Evolutionary conservation across 768 basidiomycete species (phyloP).

Genomic region (Agaricus subrufescens): DNA sequence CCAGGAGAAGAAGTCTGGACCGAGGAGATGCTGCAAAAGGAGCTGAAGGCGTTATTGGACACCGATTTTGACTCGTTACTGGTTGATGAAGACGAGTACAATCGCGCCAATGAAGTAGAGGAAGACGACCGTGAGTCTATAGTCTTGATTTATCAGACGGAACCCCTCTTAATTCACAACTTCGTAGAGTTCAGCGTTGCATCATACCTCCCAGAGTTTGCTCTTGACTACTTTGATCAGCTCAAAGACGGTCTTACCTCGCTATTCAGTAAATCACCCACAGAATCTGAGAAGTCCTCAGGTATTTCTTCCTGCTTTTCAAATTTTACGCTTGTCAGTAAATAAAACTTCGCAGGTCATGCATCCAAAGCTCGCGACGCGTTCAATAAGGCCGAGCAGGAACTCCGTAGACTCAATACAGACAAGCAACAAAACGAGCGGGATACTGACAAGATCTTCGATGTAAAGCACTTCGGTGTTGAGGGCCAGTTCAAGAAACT

Average conservation of each 20-base stretch:
- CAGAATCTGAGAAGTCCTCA: constrained; percentile 29
- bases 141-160: not conserved
- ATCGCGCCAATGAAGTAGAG: constrained; percentile 34
- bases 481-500: constrained; percentile 97
- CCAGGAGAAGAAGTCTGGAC: constrained; percentile 61
- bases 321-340: not conserved
- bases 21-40: constrained; percentile 49
- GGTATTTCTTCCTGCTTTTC: constrained; percentile 24
- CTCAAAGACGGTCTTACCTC: constrained; percentile 56
- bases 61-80: constrained; percentile 73
- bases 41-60: constrained; percentile 52
- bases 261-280: constrained; percentile 63
- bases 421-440: constrained; percentile 51
- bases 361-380: constrained; percentile 60
- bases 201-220: constrained; percentile 80
- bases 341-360: constrained; percentile 30
- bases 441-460: constrained; percentile 64
- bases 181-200: constrained; percentile 70
- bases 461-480: constrained; percentile 59
- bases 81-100: constrained; percentile 70
- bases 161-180: constrained; percentile 3
- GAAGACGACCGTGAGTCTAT: constrained; percentile 54
- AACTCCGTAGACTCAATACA: constrained; percentile 45
- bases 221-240: constrained; percentile 69
- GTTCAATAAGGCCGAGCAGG: constrained; percentile 57